Percentiles rank a stretch among this genome's conserved stretches.
Evolutionary conservation across 2,329 filamentous ascomycete species (phyloP).

Genomic region (Claviceps arundinis): DNA sequence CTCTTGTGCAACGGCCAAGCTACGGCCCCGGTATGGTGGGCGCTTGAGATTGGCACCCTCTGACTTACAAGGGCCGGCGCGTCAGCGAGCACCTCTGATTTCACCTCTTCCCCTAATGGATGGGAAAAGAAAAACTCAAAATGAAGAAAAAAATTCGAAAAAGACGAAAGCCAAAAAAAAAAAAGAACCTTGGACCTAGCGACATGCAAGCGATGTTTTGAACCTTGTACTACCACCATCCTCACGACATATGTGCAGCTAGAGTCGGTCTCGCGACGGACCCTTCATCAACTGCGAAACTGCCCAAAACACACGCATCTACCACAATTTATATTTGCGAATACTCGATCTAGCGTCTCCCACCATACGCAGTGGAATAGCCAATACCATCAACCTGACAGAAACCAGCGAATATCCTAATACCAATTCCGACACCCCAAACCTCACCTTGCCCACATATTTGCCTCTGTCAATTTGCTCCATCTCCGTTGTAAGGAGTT

Average conservation of each 20-base stretch:
- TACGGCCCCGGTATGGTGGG: slow-evolving; percentile 47
- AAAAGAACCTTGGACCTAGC: not conserved
- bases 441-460: no score
- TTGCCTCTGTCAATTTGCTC: no score
- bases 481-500: no score
- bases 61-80: not conserved
- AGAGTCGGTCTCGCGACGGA: not conserved
- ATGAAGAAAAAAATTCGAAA: not conserved
- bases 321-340: not conserved
- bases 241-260: not conserved
- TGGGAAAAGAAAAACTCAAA: not conserved
- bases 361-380: not conserved
- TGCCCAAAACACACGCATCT: not conserved
- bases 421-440: no score
- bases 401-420: not conserved
- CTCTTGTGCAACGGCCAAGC: slow-evolving; percentile 35
- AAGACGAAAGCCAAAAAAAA: not conserved
- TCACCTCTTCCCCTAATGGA: not conserved
- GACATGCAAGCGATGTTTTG: not conserved
- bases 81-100: not conserved
- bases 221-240: not conserved
- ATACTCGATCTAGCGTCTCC: not conserved
- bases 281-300: not conserved
- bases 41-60: slow-evolving; percentile 25
- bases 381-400: not conserved